phyloP scores from a whole-genome alignment of 2,329 filamentous ascomycete genomes.

The Cordyceps cicadae region DNA sequence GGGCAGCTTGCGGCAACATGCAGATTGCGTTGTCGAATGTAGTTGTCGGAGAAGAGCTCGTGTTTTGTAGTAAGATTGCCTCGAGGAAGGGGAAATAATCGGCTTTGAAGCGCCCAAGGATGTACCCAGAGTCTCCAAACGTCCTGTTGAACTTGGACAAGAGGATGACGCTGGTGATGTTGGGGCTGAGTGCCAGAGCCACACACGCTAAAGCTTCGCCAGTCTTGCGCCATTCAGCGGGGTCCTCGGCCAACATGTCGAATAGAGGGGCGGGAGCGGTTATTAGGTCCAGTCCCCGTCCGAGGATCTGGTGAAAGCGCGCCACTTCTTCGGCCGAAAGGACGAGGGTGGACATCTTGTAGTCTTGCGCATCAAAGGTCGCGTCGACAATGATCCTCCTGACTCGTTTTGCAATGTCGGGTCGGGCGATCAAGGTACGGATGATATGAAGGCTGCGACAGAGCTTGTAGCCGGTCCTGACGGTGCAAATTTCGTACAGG shows the following conservation, averaged over 20 bases:
- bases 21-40: background rate
- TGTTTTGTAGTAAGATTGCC: background rate
- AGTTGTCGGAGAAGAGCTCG: background rate
- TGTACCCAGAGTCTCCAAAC: background rate
- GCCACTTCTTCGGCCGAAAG: background rate
- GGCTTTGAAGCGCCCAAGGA: background rate
- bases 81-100: background rate
- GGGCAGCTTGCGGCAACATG: background rate
- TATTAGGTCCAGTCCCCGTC: background rate
- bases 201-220: background rate
- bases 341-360: background rate
- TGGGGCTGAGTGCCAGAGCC: background rate
- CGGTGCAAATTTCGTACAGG: background rate
- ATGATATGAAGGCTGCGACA: background rate
- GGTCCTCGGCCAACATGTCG: background rate
- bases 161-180: conserved; percentile 1
- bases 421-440: background rate
- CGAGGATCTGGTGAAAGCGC: background rate
- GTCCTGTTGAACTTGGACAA: too few relatives aligned
- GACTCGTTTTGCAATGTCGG: background rate
- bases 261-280: background rate
- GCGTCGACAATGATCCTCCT: background rate
- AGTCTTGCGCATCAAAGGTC: background rate
- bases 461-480: background rate
- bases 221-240: background rate